These are phyloP conservation scores for Trichoderma orchidacearum DNA, from an alignment of 495 filamentous ascomycete genomes.

Conservation along the genomic window DNA sequence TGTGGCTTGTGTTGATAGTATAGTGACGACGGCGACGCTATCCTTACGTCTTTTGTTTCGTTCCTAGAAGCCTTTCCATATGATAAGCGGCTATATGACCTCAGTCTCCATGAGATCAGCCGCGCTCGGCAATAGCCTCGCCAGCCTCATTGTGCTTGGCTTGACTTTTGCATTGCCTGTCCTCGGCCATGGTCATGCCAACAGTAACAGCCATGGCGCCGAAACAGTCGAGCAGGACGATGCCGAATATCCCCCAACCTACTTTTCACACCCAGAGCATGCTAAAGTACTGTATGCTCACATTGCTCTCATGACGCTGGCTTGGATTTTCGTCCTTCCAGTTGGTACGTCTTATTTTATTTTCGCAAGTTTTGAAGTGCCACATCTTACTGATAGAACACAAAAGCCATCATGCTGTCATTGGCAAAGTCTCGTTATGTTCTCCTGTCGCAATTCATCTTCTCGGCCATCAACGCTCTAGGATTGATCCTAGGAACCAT, in stretches of 20 bases:
- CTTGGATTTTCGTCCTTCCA: constrained; percentile 77
- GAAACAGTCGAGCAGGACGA: constrained; percentile 6
- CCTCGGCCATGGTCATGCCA: not conserved
- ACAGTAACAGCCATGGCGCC: not conserved
- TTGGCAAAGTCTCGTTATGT: constrained; percentile 66
- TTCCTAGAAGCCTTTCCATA: not conserved
- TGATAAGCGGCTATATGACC: not conserved
- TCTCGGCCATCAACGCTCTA: constrained; percentile 56
- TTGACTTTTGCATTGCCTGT: not conserved
- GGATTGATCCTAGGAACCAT: constrained; percentile 60
- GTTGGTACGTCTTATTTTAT: constrained; percentile 42
- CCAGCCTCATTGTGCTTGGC: not conserved
- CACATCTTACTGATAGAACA: not conserved
- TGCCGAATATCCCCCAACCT: constrained; percentile 38
- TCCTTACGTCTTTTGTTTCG: not conserved
- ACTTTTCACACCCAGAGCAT: constrained; percentile 61
- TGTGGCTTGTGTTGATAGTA: too few relatives aligned
- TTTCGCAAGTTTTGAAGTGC: not conserved
- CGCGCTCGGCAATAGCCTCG: not conserved
- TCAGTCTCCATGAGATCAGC: not conserved
- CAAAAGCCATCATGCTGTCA: constrained; percentile 74
- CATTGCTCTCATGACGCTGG: constrained; percentile 63
- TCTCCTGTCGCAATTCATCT: constrained; percentile 59
- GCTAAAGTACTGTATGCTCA: constrained; percentile 59
- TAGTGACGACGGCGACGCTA: not conserved